Evolutionary conservation across 768 basidiomycete species (phyloP), one percentile per base, ranked within the genome.

Genomic region (Lyophyllum semitale): DNA sequence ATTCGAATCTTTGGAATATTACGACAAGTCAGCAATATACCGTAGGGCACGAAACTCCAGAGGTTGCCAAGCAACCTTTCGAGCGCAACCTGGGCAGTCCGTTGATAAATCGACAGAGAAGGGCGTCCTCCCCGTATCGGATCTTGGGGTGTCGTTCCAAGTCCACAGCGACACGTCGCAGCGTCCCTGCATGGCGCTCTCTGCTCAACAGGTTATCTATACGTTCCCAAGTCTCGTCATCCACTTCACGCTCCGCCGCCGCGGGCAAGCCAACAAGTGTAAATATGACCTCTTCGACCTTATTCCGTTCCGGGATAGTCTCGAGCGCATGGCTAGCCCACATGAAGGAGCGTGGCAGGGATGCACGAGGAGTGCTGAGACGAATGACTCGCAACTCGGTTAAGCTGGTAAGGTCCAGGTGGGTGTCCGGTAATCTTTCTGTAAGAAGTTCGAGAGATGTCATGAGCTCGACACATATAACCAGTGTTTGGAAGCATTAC

Each of bases 261-360:
- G 11, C 0, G n/a, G 9, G 1, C 22, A 23, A 12, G 18, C 33
- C 45, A 20, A 32, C 25, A 18, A 55, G 12, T 15, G 8, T 33
- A 7, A 56, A 51, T 4, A 40, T 37, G 37, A 56, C 44, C 5
- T 27, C 25, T 43, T 42, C 25, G 30, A 56, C 41, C 25, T 18
- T 45, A 23, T 51, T 56, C 27, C 17, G 43, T 46, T 51, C 20
- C 17, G 49, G 38, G 2, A 56, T 37, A 8, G 30, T 51, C 9
- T 57, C 50, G 22, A 57, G 38, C 13, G 17, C 38, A 41, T 45
- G 26, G 8, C 2, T 5, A 25, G 22, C 42, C 55, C 17, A 29
- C 55, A 18, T 35, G 27, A 18, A 4, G 3, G 23, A 45, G 2
- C 3, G 27, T n/a, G 15, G 18, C 5, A 41, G 35, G 7, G 27